These are phyloP conservation scores for Rhizopus stolonifer DNA, from an alignment of 371 early-diverging fungal species.

Conservation along the genomic window DNA sequence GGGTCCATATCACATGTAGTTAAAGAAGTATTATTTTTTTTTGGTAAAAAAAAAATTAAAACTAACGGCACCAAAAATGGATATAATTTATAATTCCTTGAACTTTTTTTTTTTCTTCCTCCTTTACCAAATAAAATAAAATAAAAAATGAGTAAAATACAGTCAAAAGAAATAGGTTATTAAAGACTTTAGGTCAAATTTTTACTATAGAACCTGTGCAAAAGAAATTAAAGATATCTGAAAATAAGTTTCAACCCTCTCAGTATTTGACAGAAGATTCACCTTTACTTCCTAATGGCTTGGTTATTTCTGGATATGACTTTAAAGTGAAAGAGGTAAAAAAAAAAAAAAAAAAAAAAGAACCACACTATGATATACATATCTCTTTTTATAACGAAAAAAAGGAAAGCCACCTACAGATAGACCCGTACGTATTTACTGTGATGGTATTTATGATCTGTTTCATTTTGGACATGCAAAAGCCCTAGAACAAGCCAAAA, in stretches of 20 bases:
- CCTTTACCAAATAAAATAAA: too few relatives aligned
- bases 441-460: conserved; percentile 94
- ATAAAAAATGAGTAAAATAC: too few relatives aligned
- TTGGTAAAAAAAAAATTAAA: too few relatives aligned
- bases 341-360: neutral
- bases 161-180: too few relatives aligned
- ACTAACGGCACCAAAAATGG: too few relatives aligned
- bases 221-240: neutral
- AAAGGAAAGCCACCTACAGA: conserved; percentile 71
- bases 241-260: neutral
- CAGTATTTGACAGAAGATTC: conserved; percentile 8
- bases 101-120: too few relatives aligned
- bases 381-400: conserved; percentile 66
- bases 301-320: conserved; percentile 22
- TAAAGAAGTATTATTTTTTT: too few relatives aligned
- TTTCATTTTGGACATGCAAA: conserved; percentile 97
- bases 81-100: too few relatives aligned
- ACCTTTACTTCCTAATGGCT: conserved; percentile 12
- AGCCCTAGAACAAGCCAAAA: conserved; percentile 93
- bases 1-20: too few relatives aligned
- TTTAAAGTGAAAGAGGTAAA: conserved; percentile 25
- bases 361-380: neutral
- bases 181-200: too few relatives aligned
- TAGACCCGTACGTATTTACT: conserved; percentile 84
- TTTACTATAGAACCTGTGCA: neutral